Conservation (phyloP, 352 stramenopile species). For the Pythium aphanidermatum region DNA sequence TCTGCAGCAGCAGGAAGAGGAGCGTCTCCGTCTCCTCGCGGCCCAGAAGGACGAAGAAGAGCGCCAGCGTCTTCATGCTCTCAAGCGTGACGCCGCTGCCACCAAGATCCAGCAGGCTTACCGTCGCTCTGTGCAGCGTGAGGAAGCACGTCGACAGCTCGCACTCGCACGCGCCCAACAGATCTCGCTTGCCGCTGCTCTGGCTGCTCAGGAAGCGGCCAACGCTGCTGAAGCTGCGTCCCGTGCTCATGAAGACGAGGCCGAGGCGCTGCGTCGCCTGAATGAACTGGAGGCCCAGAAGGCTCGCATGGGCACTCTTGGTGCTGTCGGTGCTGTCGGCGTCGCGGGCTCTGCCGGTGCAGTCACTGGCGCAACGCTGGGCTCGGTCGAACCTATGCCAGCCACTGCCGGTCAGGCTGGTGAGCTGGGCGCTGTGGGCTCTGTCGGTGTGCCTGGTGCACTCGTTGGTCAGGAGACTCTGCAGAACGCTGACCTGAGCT, state of each 20-base stretch:
- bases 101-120: slow-evolving; percentile 66
- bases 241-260: slow-evolving; percentile 64
- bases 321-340: slow-evolving; percentile 48
- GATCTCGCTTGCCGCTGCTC: slow-evolving; percentile 60
- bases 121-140: slow-evolving; percentile 51
- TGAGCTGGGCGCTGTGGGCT: slow-evolving; percentile 72
- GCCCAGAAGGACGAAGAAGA: slow-evolving; percentile 59
- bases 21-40: slow-evolving; percentile 49
- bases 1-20: slow-evolving; percentile 63
- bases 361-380: slow-evolving; percentile 44
- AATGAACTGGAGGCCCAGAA: slow-evolving; percentile 50
- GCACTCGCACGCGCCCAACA: slow-evolving; percentile 64
- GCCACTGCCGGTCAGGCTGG: slow-evolving; percentile 61
- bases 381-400: slow-evolving; percentile 61
- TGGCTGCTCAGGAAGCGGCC: slow-evolving; percentile 72
- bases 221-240: slow-evolving; percentile 66
- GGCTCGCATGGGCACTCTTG: slow-evolving; percentile 44
- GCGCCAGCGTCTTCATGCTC: slow-evolving; percentile 47
- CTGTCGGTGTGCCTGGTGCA: slow-evolving; percentile 60
- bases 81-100: slow-evolving; percentile 51
- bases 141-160: slow-evolving; percentile 64
- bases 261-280: slow-evolving; percentile 66
- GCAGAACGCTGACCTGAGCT: slow-evolving; percentile 81
- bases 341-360: slow-evolving; percentile 45
- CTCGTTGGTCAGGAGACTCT: slow-evolving; percentile 76